Conservation (phyloP, 345 rosid genomes). For the Eutrema heterophyllum region DNA sequence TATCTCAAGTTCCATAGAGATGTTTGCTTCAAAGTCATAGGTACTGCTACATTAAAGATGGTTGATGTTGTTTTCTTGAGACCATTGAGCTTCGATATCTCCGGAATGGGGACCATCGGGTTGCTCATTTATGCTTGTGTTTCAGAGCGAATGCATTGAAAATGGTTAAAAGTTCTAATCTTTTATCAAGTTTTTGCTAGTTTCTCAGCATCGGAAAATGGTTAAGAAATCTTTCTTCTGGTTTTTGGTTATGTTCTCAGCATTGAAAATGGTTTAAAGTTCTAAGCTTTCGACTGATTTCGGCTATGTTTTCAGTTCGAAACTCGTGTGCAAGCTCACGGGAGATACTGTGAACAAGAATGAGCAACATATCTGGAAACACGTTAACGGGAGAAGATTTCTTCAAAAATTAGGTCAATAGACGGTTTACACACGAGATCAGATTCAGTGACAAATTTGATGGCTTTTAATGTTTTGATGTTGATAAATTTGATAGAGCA, state of each 20-base stretch:
- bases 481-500: constrained; percentile 45
- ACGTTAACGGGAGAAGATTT: constrained; percentile 69
- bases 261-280: neutral
- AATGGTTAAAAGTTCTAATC: neutral
- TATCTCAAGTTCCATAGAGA: neutral
- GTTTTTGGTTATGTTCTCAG: neutral
- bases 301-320: constrained; percentile 46
- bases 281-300: neutral
- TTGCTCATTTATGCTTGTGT: neutral
- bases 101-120: neutral
- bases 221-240: neutral
- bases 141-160: neutral
- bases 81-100: neutral
- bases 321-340: constrained; percentile 74
- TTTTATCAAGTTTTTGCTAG: neutral
- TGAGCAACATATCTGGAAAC: constrained; percentile 93
- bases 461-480: neutral
- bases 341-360: constrained; percentile 79
- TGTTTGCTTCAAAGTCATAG: neutral
- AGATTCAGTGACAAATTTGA: neutral
- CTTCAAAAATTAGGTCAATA: constrained; percentile 65
- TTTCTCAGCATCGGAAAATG: neutral
- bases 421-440: neutral
- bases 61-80: neutral
- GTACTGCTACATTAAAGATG: neutral